phyloP scores from a whole-genome alignment of 768 basidiomycete genomes.

The Leccinum sublutescens region DNA sequence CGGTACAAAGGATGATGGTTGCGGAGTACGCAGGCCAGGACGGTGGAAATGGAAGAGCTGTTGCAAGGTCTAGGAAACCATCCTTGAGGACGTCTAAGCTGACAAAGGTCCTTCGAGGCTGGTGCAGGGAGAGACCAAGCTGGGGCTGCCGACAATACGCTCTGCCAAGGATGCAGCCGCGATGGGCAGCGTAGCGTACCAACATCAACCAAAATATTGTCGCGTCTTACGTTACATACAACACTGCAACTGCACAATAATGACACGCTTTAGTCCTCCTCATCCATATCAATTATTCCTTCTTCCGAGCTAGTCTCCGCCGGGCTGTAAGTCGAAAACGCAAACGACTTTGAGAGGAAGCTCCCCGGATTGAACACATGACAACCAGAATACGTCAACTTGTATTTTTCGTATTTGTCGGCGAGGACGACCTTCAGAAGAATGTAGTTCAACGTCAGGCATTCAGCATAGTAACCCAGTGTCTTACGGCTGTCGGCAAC shows the following conservation, averaged over 20 bases:
- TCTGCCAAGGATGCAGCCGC: conserved; percentile 7
- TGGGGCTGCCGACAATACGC: conserved; percentile 8
- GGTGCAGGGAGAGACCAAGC: not conserved
- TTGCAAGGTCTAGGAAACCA: conserved; percentile 73
- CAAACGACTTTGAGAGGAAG: conserved; percentile 78
- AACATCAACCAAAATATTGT: conserved; percentile 23
- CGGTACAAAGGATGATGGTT: conserved; percentile 69
- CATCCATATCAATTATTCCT: conserved; percentile 47
- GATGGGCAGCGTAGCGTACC: conserved; percentile 17
- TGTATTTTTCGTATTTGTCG: conserved; percentile 94
- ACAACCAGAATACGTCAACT: conserved; percentile 95
- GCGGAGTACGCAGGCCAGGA: conserved; percentile 69
- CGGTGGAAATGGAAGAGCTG: conserved; percentile 70
- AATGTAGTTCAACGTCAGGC: conserved; percentile 6
- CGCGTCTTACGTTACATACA: not conserved
- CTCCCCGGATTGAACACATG: conserved; percentile 98
- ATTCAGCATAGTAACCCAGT: not conserved
- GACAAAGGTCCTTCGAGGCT: conserved; percentile 22
- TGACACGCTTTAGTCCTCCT: conserved; percentile 30
- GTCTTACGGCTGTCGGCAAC: conserved; percentile 82
- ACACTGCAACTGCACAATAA: not conserved
- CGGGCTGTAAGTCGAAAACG: conserved; percentile 90
- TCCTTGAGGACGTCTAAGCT: conserved; percentile 43
- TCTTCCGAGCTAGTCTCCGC: conserved; percentile 82
- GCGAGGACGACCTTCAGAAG: conserved; percentile 76